phyloP scores from a whole-genome alignment of 2,329 filamentous ascomycete species.

The Colletotrichum graminicola region DNA sequence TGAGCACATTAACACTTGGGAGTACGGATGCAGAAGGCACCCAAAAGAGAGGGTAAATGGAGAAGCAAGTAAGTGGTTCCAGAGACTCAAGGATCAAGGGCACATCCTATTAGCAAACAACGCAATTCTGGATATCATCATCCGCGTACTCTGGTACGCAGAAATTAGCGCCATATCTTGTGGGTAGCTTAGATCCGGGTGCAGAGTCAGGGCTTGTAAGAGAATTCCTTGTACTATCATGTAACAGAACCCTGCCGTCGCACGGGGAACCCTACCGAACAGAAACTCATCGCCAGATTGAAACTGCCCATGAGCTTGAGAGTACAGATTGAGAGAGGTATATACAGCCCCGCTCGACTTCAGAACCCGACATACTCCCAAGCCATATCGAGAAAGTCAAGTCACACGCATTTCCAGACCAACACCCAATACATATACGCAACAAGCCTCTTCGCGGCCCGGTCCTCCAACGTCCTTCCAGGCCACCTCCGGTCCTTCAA shows the following conservation, averaged over 20 bases:
- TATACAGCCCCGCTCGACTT: background rate
- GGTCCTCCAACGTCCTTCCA: background rate
- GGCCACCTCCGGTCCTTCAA: background rate
- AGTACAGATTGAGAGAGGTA: background rate
- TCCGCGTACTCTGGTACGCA: background rate
- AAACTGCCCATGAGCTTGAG: background rate
- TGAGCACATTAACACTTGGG: background rate
- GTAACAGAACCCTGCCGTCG: background rate
- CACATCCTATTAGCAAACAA: background rate
- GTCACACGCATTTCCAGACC: background rate
- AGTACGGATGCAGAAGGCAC: background rate
- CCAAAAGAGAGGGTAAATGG: background rate
- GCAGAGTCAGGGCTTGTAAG: background rate
- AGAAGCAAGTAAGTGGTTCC: background rate
- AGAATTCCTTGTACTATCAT: background rate
- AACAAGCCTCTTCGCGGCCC: background rate
- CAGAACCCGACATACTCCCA: background rate
- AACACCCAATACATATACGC: background rate
- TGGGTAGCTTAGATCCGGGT: background rate
- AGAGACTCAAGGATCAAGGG: background rate
- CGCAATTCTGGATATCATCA: background rate
- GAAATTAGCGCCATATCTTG: background rate
- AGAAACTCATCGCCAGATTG: background rate
- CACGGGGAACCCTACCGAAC: background rate
- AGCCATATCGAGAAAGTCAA: background rate